Evolutionary conservation across 208 protist genomes (phyloP).

Genomic region (Leishmania amazonensis): DNA sequence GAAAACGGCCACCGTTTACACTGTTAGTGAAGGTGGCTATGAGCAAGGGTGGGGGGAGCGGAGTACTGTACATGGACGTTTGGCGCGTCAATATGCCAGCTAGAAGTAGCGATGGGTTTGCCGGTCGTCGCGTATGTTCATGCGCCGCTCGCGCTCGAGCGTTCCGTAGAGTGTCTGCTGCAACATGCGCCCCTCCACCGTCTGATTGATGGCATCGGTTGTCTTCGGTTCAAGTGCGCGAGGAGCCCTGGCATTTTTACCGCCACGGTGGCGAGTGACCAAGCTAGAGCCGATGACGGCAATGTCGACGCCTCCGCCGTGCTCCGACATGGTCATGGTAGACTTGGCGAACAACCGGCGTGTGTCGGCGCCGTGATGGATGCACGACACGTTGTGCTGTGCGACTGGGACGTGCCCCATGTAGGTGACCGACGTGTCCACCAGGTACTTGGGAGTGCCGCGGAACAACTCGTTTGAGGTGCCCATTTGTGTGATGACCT

Average conservation of each 20-base stretch:
- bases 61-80: background rate
- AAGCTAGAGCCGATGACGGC: constrained; percentile 45
- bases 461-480: constrained; percentile 71
- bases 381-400: constrained; percentile 43
- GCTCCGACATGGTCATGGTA: constrained; percentile 86
- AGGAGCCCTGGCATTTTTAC: constrained; percentile 41
- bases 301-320: constrained; percentile 80
- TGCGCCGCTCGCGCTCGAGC: constrained; percentile 43
- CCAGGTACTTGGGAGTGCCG: constrained; percentile 67
- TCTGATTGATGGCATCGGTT: constrained; percentile 46
- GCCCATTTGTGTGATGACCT: constrained; percentile 70
- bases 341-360: constrained; percentile 82
- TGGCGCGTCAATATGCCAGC: background rate
- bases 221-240: constrained; percentile 64
- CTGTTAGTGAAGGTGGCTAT: background rate
- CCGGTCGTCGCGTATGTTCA: constrained; percentile 69
- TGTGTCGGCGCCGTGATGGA: constrained; percentile 60
- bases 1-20: background rate
- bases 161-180: constrained; percentile 49
- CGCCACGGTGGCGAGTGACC: constrained; percentile 38
- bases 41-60: too few relatives aligned
- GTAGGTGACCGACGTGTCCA: constrained; percentile 56
- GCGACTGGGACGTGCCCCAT: constrained; percentile 58
- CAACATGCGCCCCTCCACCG: constrained; percentile 70
- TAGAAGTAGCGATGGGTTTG: constrained; percentile 49